A percentile compares a stretch with the other conserved stretches of the same genome.
Evolutionary conservation across 805 yeast species (phyloP).

Genomic region (Hanseniaspora jakobsenii): DNA sequence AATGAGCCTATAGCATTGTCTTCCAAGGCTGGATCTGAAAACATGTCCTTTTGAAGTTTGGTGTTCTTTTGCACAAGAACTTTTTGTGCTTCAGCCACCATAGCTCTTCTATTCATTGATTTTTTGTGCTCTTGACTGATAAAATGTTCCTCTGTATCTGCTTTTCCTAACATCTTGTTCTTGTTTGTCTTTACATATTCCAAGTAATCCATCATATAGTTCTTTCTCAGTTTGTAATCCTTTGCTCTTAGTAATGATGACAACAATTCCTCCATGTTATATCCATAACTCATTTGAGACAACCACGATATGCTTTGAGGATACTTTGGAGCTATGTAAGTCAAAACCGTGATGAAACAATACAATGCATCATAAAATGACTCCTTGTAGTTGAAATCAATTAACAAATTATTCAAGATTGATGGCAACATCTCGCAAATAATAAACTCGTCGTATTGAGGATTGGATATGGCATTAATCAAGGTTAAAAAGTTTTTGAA

Average conservation of each 20-base stretch:
- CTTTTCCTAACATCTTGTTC: constrained; percentile 24
- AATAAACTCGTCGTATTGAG: constrained; percentile 56
- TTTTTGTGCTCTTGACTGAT: constrained; percentile 24
- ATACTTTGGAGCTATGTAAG: constrained; percentile 57
- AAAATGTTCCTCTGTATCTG: constrained; percentile 31
- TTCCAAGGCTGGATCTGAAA: constrained; percentile 63
- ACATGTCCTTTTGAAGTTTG: constrained; percentile 38
- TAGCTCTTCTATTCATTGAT: constrained; percentile 32
- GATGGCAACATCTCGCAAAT: constrained; percentile 49
- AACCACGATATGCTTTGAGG: constrained; percentile 55
- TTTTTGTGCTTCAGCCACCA: constrained; percentile 45
- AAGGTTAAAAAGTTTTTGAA: constrained; percentile 62
- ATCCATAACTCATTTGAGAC: constrained; percentile 43
- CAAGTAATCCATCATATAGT: constrained; percentile 66
- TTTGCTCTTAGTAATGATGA: constrained; percentile 49
- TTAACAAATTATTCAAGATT: constrained; percentile 52
- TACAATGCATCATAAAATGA: constrained; percentile 88
- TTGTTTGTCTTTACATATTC: constrained; percentile 41
- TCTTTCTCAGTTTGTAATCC: constrained; percentile 65
- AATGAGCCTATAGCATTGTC: constrained; percentile 53
- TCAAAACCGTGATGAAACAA: constrained; percentile 42
- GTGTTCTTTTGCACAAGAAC: constrained; percentile 38
- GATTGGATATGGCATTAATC: constrained; percentile 48
- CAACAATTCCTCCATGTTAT: constrained; percentile 54
- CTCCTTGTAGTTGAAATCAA: constrained; percentile 68